Conservation (phyloP, 2,329 filamentous ascomycete species). For the Penicillium sp. region DNA sequence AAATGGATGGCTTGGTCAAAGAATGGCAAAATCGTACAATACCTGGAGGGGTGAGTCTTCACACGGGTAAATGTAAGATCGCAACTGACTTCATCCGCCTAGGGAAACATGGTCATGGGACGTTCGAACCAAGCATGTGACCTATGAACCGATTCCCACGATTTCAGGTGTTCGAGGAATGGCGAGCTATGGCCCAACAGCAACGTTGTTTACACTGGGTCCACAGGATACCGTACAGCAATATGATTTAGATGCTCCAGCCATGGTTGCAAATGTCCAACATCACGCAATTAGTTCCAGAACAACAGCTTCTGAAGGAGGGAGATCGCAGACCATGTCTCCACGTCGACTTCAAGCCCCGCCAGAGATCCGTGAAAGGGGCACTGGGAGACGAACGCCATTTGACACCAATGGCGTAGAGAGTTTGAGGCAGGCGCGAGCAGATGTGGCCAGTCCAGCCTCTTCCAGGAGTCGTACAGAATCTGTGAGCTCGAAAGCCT, state of each 20-base stretch:
- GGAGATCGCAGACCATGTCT: constrained; percentile 22
- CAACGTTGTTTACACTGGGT: constrained; percentile 86
- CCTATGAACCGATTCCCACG: constrained; percentile 81
- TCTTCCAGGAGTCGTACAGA: constrained; percentile 54
- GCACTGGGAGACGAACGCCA: constrained; percentile 64
- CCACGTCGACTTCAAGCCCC: constrained; percentile 30
- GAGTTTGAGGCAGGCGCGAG: constrained; percentile 54
- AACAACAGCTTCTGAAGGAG: constrained; percentile 72
- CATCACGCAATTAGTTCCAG: constrained; percentile 73
- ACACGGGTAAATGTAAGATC: neutral
- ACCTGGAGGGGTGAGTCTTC: constrained; percentile 73
- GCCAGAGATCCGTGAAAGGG: constrained; percentile 65
- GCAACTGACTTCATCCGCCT: neutral
- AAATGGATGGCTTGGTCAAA: constrained; percentile 99
- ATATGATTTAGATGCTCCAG: constrained; percentile 81
- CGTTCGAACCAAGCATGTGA: constrained; percentile 94
- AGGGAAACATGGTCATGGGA: constrained; percentile 94
- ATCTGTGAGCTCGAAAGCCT: constrained; percentile 56
- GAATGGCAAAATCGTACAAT: constrained; percentile 92
- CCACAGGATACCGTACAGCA: constrained; percentile 87
- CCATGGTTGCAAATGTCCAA: constrained; percentile 81
- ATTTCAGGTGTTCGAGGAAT: constrained; percentile 74
- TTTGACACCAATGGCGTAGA: constrained; percentile 62
- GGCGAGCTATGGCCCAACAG: constrained; percentile 81
- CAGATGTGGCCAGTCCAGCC: constrained; percentile 64